Percentiles rank a stretch among this genome's conserved stretches.
These are phyloP conservation scores for Graphilbum sp. DNA, from an alignment of 2,329 filamentous ascomycete species.

Conservation along the genomic window DNA sequence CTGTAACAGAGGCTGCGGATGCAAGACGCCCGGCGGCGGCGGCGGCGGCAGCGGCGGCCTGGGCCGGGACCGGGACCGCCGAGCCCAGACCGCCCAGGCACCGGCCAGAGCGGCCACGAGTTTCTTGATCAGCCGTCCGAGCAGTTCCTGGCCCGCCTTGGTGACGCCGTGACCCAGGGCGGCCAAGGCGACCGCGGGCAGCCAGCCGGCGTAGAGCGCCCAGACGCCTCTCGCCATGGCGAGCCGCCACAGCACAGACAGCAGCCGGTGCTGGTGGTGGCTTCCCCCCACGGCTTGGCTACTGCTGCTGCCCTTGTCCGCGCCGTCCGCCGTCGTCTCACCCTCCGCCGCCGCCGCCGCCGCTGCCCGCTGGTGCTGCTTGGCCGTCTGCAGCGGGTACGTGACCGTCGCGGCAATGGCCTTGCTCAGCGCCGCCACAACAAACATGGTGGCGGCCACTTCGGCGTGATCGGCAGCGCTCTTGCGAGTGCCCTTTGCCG, in stretches of 20 bases:
- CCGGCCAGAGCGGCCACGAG: not conserved
- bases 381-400: not conserved
- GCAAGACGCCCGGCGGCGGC: not conserved
- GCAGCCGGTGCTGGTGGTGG: not conserved
- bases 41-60: not conserved
- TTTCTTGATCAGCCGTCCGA: not conserved
- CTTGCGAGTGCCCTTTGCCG: not conserved
- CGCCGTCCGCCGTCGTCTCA: not conserved
- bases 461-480: not conserved
- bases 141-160: conserved; percentile 1
- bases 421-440: conserved; percentile 1
- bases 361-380: not conserved
- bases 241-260: not conserved
- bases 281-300: not conserved
- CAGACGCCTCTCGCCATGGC: not conserved
- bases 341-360: not conserved
- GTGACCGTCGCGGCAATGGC: not conserved
- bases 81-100: not conserved
- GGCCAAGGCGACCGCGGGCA: not conserved
- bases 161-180: not conserved
- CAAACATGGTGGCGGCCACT: not conserved
- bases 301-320: not conserved
- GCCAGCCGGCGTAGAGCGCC: not conserved
- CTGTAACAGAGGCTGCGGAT: not conserved
- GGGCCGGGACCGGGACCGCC: not conserved